Base-by-base conservation (phyloP, 2,329 filamentous ascomycete genomes). In the Xylariaceae sp. region DNA sequence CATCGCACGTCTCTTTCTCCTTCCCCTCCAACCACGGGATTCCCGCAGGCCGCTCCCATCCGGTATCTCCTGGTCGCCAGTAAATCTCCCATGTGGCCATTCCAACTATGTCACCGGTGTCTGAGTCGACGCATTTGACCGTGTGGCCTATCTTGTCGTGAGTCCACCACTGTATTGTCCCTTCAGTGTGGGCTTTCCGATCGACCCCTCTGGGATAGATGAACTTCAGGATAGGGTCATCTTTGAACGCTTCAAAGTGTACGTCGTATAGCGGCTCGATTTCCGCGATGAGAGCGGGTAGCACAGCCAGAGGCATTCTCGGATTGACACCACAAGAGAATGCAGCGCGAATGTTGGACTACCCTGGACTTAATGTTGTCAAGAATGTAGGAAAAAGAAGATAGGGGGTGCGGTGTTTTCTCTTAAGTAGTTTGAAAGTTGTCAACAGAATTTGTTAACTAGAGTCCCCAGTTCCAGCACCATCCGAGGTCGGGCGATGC, bases 51-150 rank as follows among this genome's bases (percentile, higher is more conserved):
- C 57, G 59, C 43, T 52, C 56, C 65, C 65, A 67, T 6, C 51
- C 59, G n/a, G 55, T 62, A 7, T 62, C 58, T 40, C 59, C 61
- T 18, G 53, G 57, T 16, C 45, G 49, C 62, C 65, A 68, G 48
- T 63, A 67, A n/a, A 69, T 58, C 32, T 68, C 67, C 57, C 61
- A 69, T 20, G 47, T 57, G 7, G 66, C 66, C 64, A 67, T 67
- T 9, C 66, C 66, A 19, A 68, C 56, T 20, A 67, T 62, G 4
- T 57, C 41, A n/a, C 66, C 65, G 12, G 56, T 66, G 44, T 60
- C 59, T 1, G 64, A 57, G 37, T 67, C 62, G 4, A 67, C 57
- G 26, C 66, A 67, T 32, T 69, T 69, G 48, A 65, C 47, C 18
- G 59, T 62, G 44, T 68, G 65, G 6, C 49, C 44, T 43, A 40